These are phyloP conservation scores for Grosmannia huntii DNA, from an alignment of 2,329 filamentous ascomycete species.

Conservation along the genomic window DNA sequence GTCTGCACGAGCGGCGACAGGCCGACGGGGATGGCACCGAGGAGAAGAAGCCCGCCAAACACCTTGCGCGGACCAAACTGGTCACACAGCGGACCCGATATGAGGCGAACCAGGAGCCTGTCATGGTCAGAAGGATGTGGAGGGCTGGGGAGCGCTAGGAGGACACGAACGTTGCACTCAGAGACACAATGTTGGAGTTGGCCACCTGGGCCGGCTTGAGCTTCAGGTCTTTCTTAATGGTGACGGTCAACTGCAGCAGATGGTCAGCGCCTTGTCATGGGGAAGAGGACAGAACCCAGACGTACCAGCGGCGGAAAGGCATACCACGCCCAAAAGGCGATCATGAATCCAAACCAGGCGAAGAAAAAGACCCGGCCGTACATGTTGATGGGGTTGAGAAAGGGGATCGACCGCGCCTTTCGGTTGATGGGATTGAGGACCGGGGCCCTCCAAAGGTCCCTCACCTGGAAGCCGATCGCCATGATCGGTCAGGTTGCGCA, in stretches of 20 bases:
- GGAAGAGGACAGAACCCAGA: not conserved
- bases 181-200: conserved; percentile 83
- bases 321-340: conserved; percentile 87
- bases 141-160: not conserved
- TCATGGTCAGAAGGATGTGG: not conserved
- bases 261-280: not conserved
- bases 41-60: conserved; percentile 64
- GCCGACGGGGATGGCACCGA: conserved; percentile 69
- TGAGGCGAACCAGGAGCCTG: conserved; percentile 59
- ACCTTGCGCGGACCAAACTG: conserved; percentile 67
- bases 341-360: conserved; percentile 74
- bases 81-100: conserved; percentile 78
- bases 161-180: conserved; percentile 48
- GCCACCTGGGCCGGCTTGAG: conserved; percentile 59
- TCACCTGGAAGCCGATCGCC: conserved; percentile 19
- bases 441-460: conserved; percentile 40
- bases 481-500: not conserved
- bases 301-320: conserved; percentile 74
- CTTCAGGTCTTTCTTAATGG: conserved; percentile 66
- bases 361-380: conserved; percentile 88
- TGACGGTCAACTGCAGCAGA: conserved; percentile 44
- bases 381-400: conserved; percentile 63
- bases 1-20: conserved; percentile 66
- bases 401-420: conserved; percentile 69
- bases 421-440: conserved; percentile 72